Base-by-base conservation (phyloP, 345 rosid genomes). In the Cardamine occulta region DNA sequence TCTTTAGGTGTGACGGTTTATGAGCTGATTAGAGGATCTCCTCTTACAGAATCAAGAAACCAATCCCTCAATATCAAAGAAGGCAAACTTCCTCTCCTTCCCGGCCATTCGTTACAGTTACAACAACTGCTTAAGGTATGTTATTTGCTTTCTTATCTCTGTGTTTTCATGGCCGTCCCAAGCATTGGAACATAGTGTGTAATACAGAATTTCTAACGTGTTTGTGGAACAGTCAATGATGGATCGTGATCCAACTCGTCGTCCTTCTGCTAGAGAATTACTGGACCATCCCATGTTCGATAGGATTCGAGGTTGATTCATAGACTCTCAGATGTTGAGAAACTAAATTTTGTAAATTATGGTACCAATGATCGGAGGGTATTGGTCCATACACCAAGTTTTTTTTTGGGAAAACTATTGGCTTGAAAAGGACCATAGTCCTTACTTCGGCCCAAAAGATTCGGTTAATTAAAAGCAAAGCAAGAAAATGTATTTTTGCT, bases 91-190 rank as follows among this genome's bases (percentile, higher is more conserved):
- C 93, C 97, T 12, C 94, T 96, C 34, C 94, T 96, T 65, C 96
- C 98, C 10, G 95, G 97, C 40, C 86, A 86, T 75, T 86, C 99
- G 3, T 59, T 96, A 81, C 99, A 85, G 53, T 83, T 96, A 68
- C 98, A 93, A 59, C 87, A 86, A 76, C 84, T 96, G 67, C 91
- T 96, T 12, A 96, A 93, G 99, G 99, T 96, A 81, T 5, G 31
- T 9, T 37, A 7, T 28, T 70, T 39, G 21, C 57, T 47, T 48
- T 28, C 26, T 18, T 35, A 31, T 19, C 40, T 28, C 2, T 53
- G 48, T 40, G 37, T 29, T 13, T 48, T 66, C 53, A 58, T 74
- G 60, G 49, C 3, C 15, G 45, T 66, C 66, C 14, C 10, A 65
- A 59, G 28, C 57, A 59, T 35, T 6, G 21, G 37, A 71, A 59